These are phyloP conservation scores for Aspergillus fijiensis DNA, from an alignment of 2,329 filamentous ascomycete species.

Conservation along the genomic window DNA sequence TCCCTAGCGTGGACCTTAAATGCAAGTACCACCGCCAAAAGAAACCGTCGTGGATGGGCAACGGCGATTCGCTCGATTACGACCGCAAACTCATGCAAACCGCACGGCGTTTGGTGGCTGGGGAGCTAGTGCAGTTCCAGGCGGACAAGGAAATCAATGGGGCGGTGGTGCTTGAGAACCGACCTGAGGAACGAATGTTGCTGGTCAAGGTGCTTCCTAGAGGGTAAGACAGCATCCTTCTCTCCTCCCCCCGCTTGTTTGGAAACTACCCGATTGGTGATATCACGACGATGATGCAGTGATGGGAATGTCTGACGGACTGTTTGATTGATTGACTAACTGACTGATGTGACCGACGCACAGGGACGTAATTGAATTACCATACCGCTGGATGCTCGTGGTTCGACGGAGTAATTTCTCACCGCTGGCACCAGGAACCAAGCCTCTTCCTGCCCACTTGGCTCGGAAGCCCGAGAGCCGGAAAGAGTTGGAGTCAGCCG, in stretches of 20 bases:
- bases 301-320: slow-evolving; percentile 11
- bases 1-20: slow-evolving; percentile 87
- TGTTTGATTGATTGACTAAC: too few relatives aligned
- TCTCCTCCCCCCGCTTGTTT: slow-evolving; percentile 4
- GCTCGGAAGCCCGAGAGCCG: slow-evolving; percentile 52
- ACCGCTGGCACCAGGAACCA: slow-evolving; percentile 46
- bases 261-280: slow-evolving; percentile 12
- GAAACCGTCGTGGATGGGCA: slow-evolving; percentile 72
- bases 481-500: slow-evolving; percentile 59
- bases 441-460: slow-evolving; percentile 49
- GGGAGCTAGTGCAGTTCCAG: slow-evolving; percentile 85
- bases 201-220: slow-evolving; percentile 81
- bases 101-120: slow-evolving; percentile 65
- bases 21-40: slow-evolving; percentile 93
- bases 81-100: slow-evolving; percentile 67
- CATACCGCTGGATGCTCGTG: slow-evolving; percentile 53
- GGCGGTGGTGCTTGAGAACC: slow-evolving; percentile 81
- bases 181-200: slow-evolving; percentile 69
- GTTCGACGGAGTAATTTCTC: slow-evolving; percentile 51
- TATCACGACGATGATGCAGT: background rate
- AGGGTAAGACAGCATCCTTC: slow-evolving; percentile 58
- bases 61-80: slow-evolving; percentile 64
- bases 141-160: slow-evolving; percentile 85
- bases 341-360: slow-evolving; percentile 16
- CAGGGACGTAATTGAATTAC: slow-evolving; percentile 59